These are phyloP conservation scores for Pseudocercospora eumusae DNA, from an alignment of 2,329 filamentous ascomycete species.

Conservation along the genomic window DNA sequence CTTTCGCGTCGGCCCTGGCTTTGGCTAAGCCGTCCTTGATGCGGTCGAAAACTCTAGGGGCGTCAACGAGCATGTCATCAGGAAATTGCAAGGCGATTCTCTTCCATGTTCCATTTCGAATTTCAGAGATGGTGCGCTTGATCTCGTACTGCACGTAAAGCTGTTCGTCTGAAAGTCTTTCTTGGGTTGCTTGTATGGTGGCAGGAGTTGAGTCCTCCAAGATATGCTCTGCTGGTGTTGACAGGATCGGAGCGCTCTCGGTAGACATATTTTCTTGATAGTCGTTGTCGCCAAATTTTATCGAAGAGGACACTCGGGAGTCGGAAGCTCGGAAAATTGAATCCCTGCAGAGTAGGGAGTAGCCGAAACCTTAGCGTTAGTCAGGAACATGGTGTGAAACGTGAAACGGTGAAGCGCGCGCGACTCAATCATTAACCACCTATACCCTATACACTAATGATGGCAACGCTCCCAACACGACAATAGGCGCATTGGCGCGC, in stretches of 20 bases:
- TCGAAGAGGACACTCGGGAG: no score
- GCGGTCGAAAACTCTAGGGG: slow-evolving; percentile 72
- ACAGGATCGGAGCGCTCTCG: slow-evolving; percentile 57
- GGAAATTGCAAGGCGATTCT: slow-evolving; percentile 93
- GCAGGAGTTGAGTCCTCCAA: slow-evolving; percentile 56
- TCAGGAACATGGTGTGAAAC: background rate
- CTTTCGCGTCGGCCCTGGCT: slow-evolving; percentile 4
- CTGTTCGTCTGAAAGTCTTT: slow-evolving; percentile 64
- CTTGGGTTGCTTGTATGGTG: slow-evolving; percentile 32
- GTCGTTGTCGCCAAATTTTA: slow-evolving; percentile 2
- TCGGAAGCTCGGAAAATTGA: background rate
- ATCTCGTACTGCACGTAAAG: slow-evolving; percentile 81
- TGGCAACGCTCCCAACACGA: background rate
- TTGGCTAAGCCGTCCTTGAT: slow-evolving; percentile 56
- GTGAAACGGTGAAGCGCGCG: background rate
- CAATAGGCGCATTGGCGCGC: background rate
- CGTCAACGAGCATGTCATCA: slow-evolving; percentile 86
- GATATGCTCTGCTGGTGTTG: slow-evolving; percentile 63
- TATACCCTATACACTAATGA: no score
- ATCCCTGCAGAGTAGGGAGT: background rate
- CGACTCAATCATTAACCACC: no score
- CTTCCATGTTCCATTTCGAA: slow-evolving; percentile 69
- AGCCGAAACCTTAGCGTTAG: background rate
- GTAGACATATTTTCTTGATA: slow-evolving; percentile 18
- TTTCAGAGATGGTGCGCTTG: slow-evolving; percentile 72